Conservation (phyloP, 306 rosid genomes). For the Arachis stenosperma region DNA sequence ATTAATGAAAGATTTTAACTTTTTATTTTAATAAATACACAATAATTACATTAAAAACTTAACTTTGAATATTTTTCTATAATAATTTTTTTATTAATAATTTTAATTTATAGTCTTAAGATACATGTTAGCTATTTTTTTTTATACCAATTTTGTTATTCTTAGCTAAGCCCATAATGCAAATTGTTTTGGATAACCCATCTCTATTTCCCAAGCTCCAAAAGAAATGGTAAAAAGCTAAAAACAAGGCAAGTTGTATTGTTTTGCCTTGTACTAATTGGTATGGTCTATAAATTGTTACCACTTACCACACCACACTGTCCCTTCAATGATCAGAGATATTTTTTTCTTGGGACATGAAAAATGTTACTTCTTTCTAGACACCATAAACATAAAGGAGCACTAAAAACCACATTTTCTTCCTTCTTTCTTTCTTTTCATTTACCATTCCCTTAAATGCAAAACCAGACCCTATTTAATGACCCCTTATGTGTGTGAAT, state of each 20-base stretch:
- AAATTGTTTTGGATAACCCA: too few species aligned
- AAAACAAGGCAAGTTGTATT: not conserved
- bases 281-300: constrained; percentile 32
- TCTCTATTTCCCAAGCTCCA: not conserved
- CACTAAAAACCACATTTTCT: constrained; percentile 39
- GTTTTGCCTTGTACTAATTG: not conserved
- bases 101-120: too few species aligned
- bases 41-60: too few species aligned
- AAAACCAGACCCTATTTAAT: constrained; percentile 52
- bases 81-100: too few species aligned
- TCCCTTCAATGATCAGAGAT: constrained; percentile 29
- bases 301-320: not conserved
- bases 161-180: too few species aligned
- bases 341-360: constrained; percentile 47
- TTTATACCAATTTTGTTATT: too few species aligned
- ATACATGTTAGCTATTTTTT: too few species aligned
- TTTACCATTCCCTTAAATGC: constrained; percentile 44
- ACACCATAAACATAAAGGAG: constrained; percentile 31
- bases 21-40: too few species aligned
- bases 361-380: constrained; percentile 47
- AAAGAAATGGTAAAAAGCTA: constrained; percentile 12
- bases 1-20: too few species aligned
- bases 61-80: too few species aligned
- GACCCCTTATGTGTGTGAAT: constrained; percentile 14
- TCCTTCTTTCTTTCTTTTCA: constrained; percentile 4